These are phyloP conservation scores for Astraeus odoratus DNA, from an alignment of 768 basidiomycete genomes.

Conservation along the genomic window DNA sequence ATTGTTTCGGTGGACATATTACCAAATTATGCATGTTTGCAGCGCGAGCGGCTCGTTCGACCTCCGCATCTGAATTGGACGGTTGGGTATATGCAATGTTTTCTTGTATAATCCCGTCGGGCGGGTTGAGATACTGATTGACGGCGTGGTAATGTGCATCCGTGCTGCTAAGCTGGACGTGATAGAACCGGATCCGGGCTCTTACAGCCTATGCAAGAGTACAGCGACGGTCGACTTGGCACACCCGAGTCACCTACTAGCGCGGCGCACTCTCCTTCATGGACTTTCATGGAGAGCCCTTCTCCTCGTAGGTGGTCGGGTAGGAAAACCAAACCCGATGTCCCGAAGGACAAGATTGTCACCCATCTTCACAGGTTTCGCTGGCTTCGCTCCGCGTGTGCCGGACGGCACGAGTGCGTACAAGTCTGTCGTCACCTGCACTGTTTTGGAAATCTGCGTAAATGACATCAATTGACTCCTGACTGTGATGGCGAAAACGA, in stretches of 20 bases:
- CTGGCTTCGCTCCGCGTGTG: slow-evolving; percentile 55
- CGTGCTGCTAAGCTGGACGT: slow-evolving; percentile 42
- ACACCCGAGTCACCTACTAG: slow-evolving; percentile 87
- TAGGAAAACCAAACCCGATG: slow-evolving; percentile 83
- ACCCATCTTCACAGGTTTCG: slow-evolving; percentile 50
- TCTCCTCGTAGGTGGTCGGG: slow-evolving; percentile 67
- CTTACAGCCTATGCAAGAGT: slow-evolving; percentile 84
- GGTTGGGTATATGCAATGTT: slow-evolving; percentile 79
- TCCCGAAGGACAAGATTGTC: slow-evolving; percentile 66
- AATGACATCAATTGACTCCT: slow-evolving; percentile 90
- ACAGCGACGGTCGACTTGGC: slow-evolving; percentile 91
- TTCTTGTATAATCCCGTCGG: slow-evolving; percentile 78
- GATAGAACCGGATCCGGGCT: slow-evolving; percentile 63
- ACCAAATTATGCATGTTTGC: slow-evolving; percentile 90
- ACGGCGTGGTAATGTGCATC: slow-evolving; percentile 82
- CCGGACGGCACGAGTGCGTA: slow-evolving; percentile 57
- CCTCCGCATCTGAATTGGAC: slow-evolving; percentile 43
- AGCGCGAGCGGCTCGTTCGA: slow-evolving; percentile 62
- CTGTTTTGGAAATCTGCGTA: slow-evolving; percentile 78
- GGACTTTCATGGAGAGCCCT: slow-evolving; percentile 57
- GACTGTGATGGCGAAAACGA: slow-evolving; percentile 90
- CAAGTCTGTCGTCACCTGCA: slow-evolving; percentile 79
- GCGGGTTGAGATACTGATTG: slow-evolving; percentile 80
- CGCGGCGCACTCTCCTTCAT: slow-evolving; percentile 79
- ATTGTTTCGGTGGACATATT: too few species aligned